Percentiles rank a stretch among this genome's conserved stretches.
These are phyloP conservation scores for Aspergillus cavernicola DNA, from an alignment of 495 filamentous ascomycete species.

Conservation along the genomic window DNA sequence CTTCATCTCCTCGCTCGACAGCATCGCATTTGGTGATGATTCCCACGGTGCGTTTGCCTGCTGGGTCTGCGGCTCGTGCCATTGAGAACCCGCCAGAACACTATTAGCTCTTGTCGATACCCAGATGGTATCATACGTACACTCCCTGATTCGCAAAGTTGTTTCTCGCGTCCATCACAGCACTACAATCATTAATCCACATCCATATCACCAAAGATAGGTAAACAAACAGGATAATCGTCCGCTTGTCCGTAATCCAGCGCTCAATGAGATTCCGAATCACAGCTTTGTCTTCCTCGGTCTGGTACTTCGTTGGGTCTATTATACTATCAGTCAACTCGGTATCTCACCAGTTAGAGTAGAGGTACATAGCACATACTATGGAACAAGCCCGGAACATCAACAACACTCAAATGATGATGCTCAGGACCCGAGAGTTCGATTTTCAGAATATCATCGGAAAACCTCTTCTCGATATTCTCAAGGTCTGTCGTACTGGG, in stretches of 20 bases:
- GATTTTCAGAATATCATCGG: slow-evolving; percentile 46
- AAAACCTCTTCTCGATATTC: slow-evolving; percentile 28
- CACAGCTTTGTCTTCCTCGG: slow-evolving; percentile 26
- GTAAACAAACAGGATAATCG: slow-evolving; percentile 37
- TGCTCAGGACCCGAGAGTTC: slow-evolving; percentile 47
- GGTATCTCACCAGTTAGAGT: too few relatives aligned
- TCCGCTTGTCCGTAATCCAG: slow-evolving; percentile 44
- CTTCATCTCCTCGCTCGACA: slow-evolving; percentile 37
- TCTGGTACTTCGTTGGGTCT: slow-evolving; percentile 32
- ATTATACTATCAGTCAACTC: too few relatives aligned
- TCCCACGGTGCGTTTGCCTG: slow-evolving; percentile 49
- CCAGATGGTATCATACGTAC: neutral
- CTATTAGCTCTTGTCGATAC: neutral
- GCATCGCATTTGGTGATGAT: slow-evolving; percentile 35
- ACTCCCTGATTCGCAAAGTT: slow-evolving; percentile 27
- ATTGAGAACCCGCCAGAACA: slow-evolving; percentile 21
- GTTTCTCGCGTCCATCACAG: slow-evolving; percentile 25
- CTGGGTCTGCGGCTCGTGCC: slow-evolving; percentile 42
- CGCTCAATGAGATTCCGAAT: slow-evolving; percentile 37
- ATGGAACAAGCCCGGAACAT: slow-evolving; percentile 50
- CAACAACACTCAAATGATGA: slow-evolving; percentile 48
- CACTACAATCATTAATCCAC: slow-evolving; percentile 10
- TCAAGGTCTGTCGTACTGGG: slow-evolving; percentile 13
- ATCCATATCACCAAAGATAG: neutral
- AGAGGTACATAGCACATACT: too few relatives aligned